A percentile compares a stretch with the other conserved stretches of the same genome.
Evolutionary conservation across 306 rosid genomes (phyloP).

Genomic region (Cicer judaicum): DNA sequence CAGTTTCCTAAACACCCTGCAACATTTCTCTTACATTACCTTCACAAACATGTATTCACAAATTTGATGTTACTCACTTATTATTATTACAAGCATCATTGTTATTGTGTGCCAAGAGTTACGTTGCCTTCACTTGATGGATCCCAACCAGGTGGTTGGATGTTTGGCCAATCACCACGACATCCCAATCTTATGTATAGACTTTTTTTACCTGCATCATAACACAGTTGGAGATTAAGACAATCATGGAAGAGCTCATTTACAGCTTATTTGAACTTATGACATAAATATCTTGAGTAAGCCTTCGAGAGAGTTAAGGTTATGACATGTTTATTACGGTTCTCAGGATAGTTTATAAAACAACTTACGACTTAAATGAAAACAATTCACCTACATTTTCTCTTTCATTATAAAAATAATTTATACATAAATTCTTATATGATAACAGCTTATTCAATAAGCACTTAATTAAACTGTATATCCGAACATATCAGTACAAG

Average conservation of each 20-base stretch:
- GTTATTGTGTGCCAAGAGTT: conserved; percentile 28
- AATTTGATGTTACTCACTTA: conserved; percentile 9
- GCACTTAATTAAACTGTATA: background rate
- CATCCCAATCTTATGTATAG: conserved; percentile 91
- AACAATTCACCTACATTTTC: background rate
- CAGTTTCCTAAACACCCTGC: background rate
- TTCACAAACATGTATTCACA: background rate
- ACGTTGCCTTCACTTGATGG: conserved; percentile 61
- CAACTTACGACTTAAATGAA: background rate
- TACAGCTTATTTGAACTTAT: background rate
- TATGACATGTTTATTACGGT: background rate
- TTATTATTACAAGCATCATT: conserved; percentile 32
- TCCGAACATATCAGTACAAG: background rate
- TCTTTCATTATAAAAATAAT: background rate
- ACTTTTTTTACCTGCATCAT: conserved; percentile 73
- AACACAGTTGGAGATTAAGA: conserved; percentile 4
- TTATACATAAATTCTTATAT: background rate
- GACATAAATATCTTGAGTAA: background rate
- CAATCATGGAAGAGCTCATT: background rate
- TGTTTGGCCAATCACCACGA: conserved; percentile 97
- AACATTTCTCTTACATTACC: background rate
- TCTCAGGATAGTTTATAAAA: background rate
- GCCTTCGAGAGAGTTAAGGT: background rate
- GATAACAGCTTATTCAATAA: background rate
- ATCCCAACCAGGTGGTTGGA: conserved; percentile 97